These are phyloP conservation scores for Globisporangium carolinianum DNA, from an alignment of 352 stramenopile species.

Conservation along the genomic window DNA sequence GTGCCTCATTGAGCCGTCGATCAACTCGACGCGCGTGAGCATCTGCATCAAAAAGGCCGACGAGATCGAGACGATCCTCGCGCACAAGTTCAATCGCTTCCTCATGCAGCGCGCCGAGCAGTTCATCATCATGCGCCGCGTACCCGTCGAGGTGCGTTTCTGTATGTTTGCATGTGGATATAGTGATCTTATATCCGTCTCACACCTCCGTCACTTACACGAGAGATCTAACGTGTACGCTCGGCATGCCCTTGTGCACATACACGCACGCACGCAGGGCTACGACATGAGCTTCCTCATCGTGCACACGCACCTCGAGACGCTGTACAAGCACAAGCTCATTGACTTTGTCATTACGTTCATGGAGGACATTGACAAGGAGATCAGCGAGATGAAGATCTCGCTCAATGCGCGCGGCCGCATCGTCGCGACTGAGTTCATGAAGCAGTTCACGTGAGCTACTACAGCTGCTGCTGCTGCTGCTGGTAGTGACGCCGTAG, in stretches of 20 bases:
- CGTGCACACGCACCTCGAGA: constrained; percentile 91
- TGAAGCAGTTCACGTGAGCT: constrained; percentile 89
- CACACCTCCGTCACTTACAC: neutral
- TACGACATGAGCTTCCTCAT: constrained; percentile 97
- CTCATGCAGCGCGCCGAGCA: constrained; percentile 95
- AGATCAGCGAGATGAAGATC: constrained; percentile 98
- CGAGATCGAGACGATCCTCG: constrained; percentile 92
- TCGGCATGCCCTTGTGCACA: too few species aligned
- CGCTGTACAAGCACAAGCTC: constrained; percentile 95
- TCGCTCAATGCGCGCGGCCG: constrained; percentile 90
- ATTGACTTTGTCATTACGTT: constrained; percentile 97
- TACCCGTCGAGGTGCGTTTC: constrained; percentile 58
- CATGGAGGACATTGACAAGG: constrained; percentile 97
- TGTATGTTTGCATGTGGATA: neutral
- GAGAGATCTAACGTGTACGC: too few species aligned
- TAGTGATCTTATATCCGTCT: neutral
- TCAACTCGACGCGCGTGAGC: constrained; percentile 94
- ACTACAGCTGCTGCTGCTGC: neutral
- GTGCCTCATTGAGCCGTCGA: constrained; percentile 91
- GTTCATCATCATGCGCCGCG: constrained; percentile 93
- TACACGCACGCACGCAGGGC: constrained; percentile 29
- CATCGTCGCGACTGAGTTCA: constrained; percentile 93
- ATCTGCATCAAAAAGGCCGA: constrained; percentile 96
- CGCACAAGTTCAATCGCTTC: constrained; percentile 94
- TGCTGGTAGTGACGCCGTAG: too few species aligned